Conservation (phyloP, 257 asterid genomes). For the Osmanthus fragrans region DNA sequence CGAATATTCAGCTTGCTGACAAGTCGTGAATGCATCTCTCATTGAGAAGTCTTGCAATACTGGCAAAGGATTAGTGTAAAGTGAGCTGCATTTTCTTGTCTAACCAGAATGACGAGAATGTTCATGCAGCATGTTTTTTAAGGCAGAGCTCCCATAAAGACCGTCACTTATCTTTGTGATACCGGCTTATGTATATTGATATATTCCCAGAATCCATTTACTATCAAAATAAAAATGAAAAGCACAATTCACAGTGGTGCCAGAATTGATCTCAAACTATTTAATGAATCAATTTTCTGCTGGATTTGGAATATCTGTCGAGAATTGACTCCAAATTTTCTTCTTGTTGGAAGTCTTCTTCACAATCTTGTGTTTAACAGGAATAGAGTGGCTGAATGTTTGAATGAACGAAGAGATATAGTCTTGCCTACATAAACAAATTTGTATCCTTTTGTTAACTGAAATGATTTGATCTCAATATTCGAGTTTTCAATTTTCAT, state of each 20-base stretch:
- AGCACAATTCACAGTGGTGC: neutral
- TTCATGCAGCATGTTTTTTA: conserved; percentile 13
- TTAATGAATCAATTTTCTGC: neutral
- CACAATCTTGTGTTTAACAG: neutral
- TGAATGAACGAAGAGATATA: neutral
- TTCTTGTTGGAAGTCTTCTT: neutral
- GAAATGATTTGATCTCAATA: too few species aligned
- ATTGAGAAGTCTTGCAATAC: conserved; percentile 7
- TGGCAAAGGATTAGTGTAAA: conserved; percentile 19
- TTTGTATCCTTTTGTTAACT: too few species aligned
- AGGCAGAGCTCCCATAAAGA: too few species aligned
- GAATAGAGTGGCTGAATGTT: neutral
- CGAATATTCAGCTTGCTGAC: conserved; percentile 36
- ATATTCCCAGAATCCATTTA: too few species aligned
- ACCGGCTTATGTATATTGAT: too few species aligned
- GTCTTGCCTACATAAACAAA: neutral
- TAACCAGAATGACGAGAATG: neutral
- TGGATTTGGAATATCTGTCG: neutral
- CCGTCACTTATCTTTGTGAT: too few species aligned
- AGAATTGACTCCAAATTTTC: too few species aligned
- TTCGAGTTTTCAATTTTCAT: too few species aligned
- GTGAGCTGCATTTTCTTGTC: conserved; percentile 32
- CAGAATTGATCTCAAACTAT: neutral
- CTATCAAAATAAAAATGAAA: too few species aligned
- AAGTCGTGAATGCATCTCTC: conserved; percentile 21